These are phyloP conservation scores for Raphanus sativus DNA, from an alignment of 345 rosid species.

Conservation along the genomic window DNA sequence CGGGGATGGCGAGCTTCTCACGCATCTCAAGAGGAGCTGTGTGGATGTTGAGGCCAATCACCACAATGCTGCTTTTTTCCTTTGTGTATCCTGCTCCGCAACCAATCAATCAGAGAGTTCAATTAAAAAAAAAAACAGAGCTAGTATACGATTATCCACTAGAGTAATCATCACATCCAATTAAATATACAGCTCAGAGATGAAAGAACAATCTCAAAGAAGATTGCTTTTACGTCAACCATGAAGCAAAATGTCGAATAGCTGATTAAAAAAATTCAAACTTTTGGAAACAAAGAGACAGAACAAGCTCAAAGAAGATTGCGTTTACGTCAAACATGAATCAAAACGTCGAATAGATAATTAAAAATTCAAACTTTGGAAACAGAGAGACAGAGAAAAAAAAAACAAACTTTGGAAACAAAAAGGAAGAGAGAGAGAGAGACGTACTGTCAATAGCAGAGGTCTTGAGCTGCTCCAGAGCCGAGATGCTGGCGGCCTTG, in stretches of 20 bases:
- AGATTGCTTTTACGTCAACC: constrained; percentile 15
- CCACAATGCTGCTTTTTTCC: not conserved
- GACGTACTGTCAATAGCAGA: constrained; percentile 58
- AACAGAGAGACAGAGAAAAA: not conserved
- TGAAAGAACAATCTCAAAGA: not conserved
- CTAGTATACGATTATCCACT: too few species aligned
- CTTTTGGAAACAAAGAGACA: not conserved
- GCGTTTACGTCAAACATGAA: not conserved
- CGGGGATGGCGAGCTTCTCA: constrained; percentile 5
- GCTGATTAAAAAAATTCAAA: not conserved
- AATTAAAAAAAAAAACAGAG: too few species aligned
- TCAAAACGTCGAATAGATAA: not conserved
- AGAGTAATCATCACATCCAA: too few species aligned
- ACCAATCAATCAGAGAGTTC: not conserved
- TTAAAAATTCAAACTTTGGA: not conserved
- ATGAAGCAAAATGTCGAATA: not conserved
- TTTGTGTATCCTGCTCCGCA: not conserved
- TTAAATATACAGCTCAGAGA: not conserved
- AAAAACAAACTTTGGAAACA: not conserved
- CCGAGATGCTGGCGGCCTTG: constrained; percentile 49
- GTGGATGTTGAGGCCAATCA: not conserved
- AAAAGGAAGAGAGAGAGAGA: not conserved
- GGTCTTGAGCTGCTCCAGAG: constrained; percentile 65
- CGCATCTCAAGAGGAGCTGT: not conserved
- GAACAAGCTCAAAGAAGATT: not conserved